A percentile compares a stretch with the other conserved stretches of the same genome.
These are phyloP conservation scores for Osmozyma mogii DNA, from an alignment of 805 yeast genomes.

Conservation along the genomic window DNA sequence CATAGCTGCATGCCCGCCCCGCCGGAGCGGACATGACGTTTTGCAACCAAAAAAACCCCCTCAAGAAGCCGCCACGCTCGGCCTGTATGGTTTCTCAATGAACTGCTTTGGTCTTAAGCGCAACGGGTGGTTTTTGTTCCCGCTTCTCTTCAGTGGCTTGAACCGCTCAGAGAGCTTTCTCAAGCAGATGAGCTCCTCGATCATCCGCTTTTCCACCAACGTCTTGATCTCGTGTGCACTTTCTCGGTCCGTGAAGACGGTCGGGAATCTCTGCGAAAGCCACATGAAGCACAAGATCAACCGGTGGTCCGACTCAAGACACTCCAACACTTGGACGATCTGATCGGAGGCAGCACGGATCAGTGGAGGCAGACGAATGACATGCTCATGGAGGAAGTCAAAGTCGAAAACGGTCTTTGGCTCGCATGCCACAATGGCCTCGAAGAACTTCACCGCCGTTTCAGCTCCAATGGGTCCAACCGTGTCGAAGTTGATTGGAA, in stretches of 20 bases:
- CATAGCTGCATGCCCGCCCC: no score
- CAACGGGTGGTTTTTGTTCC: no score
- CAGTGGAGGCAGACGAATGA: conserved; percentile 16
- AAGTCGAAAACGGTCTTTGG: conserved; percentile 53
- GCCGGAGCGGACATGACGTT: no score
- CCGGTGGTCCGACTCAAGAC: conserved; percentile 61
- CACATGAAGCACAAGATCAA: conserved; percentile 66
- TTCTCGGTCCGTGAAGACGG: conserved; percentile 66
- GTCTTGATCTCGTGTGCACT: conserved; percentile 64
- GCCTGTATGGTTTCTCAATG: no score
- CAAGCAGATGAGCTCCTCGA: conserved; percentile 36
- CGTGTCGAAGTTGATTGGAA: conserved; percentile 42
- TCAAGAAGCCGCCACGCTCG: no score
- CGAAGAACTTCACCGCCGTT: conserved; percentile 38
- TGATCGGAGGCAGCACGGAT: conserved; percentile 12
- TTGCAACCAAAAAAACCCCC: no score
- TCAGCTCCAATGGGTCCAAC: conserved; percentile 30
- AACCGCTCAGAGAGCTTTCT: conserved; percentile 4
- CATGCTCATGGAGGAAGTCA: conserved; percentile 20
- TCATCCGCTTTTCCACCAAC: conserved; percentile 57
- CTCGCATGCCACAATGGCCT: conserved; percentile 46
- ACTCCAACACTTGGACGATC: conserved; percentile 16
- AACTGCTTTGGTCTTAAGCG: no score
- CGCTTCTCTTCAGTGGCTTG: neutral
- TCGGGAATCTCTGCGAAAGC: conserved; percentile 84